A percentile compares a stretch with the other conserved stretches of the same genome.
These are phyloP conservation scores for Eucalyptus leucophloia DNA, from an alignment of 345 rosid species.

Conservation along the genomic window DNA sequence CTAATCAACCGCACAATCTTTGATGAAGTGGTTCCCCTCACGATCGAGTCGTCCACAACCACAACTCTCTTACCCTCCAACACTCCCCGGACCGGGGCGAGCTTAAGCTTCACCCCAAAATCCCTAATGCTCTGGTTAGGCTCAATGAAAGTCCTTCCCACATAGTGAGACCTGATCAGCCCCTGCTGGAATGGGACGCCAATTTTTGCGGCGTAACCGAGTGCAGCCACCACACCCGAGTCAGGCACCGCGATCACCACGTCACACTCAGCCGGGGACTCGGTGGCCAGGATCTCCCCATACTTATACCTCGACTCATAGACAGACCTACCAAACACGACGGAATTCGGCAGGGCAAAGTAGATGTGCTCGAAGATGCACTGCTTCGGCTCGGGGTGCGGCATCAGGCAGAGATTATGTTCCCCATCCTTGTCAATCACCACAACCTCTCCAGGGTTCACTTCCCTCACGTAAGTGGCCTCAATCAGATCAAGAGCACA, in stretches of 20 bases:
- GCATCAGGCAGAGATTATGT: conserved; percentile 66
- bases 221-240: conserved; percentile 95
- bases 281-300: conserved; percentile 79
- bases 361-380: conserved; percentile 95
- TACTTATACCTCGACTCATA: conserved; percentile 60
- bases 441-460: conserved; percentile 83
- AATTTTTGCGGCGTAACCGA: conserved; percentile 76
- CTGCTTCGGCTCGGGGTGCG: conserved; percentile 62
- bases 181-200: conserved; percentile 90
- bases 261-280: conserved; percentile 77
- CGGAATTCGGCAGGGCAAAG: conserved; percentile 77
- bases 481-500: conserved; percentile 98
- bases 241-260: conserved; percentile 96
- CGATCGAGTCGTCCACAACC: conserved; percentile 93
- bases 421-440: conserved; percentile 85
- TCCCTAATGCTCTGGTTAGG: conserved; percentile 94
- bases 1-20: conserved; percentile 80
- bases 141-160: conserved; percentile 90
- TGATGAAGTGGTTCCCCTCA: conserved; percentile 86
- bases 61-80: conserved; percentile 89
- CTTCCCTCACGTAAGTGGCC: conserved; percentile 90
- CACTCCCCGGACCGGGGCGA: conserved; percentile 74
- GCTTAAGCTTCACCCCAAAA: conserved; percentile 91
- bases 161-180: conserved; percentile 85
- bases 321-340: conserved; percentile 81